A percentile compares a stretch with the other conserved stretches of the same genome.
phyloP scores from a whole-genome alignment of 768 basidiomycete genomes.

The Leccinum variicolor region DNA sequence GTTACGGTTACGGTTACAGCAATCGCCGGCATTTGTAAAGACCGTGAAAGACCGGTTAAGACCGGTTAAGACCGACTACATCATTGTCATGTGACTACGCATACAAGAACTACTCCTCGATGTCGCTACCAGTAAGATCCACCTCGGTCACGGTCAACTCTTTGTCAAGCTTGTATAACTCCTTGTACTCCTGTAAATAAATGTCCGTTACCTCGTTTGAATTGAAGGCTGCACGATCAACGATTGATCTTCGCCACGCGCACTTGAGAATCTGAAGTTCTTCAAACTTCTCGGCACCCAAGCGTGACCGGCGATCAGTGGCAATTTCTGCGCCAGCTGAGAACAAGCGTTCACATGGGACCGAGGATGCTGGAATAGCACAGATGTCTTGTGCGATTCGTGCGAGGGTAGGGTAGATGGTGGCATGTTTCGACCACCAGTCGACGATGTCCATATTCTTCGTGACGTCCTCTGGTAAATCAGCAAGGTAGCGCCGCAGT shows the following conservation, averaged over 20 bases:
- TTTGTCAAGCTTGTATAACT: neutral
- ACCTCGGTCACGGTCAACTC: neutral
- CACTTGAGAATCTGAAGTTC: neutral
- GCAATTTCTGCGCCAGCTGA: neutral
- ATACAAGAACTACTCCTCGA: neutral
- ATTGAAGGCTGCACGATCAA: neutral
- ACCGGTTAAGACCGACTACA: neutral
- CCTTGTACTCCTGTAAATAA: neutral
- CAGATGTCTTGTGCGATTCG: neutral
- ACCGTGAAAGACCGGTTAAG: neutral
- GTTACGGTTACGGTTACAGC: neutral
- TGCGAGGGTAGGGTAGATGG: neutral
- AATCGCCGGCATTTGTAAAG: neutral
- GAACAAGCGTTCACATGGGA: neutral
- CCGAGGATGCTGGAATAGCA: neutral
- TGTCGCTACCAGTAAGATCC: neutral
- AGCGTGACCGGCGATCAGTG: neutral
- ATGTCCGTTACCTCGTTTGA: neutral
- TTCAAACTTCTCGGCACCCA: neutral
- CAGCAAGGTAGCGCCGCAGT: neutral
- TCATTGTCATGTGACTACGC: too few relatives aligned
- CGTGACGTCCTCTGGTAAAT: neutral
- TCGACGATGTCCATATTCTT: neutral
- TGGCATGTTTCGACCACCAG: neutral
- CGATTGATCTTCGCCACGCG: neutral